Evolutionary conservation across 768 basidiomycete species (phyloP), one percentile per base, ranked within the genome.

Genomic region (Tricholoma saponaceum): DNA sequence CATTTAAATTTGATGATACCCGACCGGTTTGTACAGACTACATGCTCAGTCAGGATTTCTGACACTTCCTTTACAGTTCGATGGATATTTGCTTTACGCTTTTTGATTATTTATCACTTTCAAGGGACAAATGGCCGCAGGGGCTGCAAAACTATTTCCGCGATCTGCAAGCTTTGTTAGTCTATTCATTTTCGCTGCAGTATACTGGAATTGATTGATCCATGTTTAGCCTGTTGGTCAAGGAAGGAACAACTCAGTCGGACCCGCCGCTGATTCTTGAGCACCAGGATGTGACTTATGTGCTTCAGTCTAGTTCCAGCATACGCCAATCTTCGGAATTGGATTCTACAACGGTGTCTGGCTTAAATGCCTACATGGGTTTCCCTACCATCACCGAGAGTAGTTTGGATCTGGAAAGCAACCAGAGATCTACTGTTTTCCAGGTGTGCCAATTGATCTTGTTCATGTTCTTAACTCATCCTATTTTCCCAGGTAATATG

Each of bases 11-110:
- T 86, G 18, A 72, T 85, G 76, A 69, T 86, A 62, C 85, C 85
- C 39, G 79, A 85, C 63, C 77, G 83, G 85, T 83, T n/a, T 44
- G 53, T 58, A 37, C 9, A 39, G 4, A 51, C 52, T n/a, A 26
- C 18, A 41, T n/a, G 32, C 32, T 25, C 49, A 7, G 37, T 20
- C 51, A 14, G 13, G 25, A 35, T 20, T 39, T 14, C 54, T 54
- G 18, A 50, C 33, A 13, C 16, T 8, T 23, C 30, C 32, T 55
- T n/a, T 6, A 53, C 58, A 86, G 85, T 22, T 77, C 82, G 12
- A 76, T 85, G 74, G 86, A 89, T 64, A 63, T 86, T 32, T 83
- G 77, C 28, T 71, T 89, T 54, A 72, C 76, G 26, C 64, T 76
- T 22, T 72, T 74, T 28, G 70, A 76, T 51, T 68, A 66, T 44